Percentiles rank a stretch among this genome's conserved stretches.
These are phyloP conservation scores for Botrytis deweyae DNA, from an alignment of 2,329 filamentous ascomycete genomes.

Conservation along the genomic window DNA sequence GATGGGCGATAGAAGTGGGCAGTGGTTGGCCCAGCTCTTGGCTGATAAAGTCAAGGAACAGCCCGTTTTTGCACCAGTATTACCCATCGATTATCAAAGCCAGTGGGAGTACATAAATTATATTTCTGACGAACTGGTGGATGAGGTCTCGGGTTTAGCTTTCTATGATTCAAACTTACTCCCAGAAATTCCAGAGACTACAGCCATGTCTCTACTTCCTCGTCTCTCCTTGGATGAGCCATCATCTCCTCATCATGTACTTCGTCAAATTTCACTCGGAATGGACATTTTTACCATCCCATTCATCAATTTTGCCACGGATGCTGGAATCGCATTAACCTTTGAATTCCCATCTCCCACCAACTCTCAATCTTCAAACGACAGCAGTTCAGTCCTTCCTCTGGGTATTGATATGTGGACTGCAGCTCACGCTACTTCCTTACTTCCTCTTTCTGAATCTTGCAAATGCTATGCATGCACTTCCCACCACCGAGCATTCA, in stretches of 20 bases:
- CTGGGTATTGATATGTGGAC: slow-evolving; percentile 81
- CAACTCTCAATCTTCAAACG: slow-evolving; percentile 8
- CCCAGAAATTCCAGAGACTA: slow-evolving; percentile 59
- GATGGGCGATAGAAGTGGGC: slow-evolving; percentile 83
- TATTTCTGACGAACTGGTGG: slow-evolving; percentile 61
- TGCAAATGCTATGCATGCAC: slow-evolving; percentile 84
- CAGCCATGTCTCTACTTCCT: slow-evolving; percentile 60
- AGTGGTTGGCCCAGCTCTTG: slow-evolving; percentile 73
- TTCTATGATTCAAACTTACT: slow-evolving; percentile 74
- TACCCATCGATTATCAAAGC: slow-evolving; percentile 71
- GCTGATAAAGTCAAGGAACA: slow-evolving; percentile 39
- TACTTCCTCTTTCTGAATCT: slow-evolving; percentile 58
- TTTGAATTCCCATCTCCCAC: slow-evolving; percentile 66
- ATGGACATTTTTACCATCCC: slow-evolving; percentile 77
- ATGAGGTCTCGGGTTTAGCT: slow-evolving; percentile 66
- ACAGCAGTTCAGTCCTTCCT: slow-evolving; percentile 41
- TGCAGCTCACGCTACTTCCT: slow-evolving; percentile 56
- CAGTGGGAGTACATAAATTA: slow-evolving; percentile 80
- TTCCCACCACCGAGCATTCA: slow-evolving; percentile 79
- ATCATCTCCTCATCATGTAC: slow-evolving; percentile 69
- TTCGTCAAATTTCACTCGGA: slow-evolving; percentile 73
- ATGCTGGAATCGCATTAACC: slow-evolving; percentile 79
- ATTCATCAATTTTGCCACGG: slow-evolving; percentile 71
- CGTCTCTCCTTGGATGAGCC: slow-evolving; percentile 72
- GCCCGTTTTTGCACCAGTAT: slow-evolving; percentile 62